Evolutionary conservation across 2,329 filamentous ascomycete species (phyloP), one percentile per base, ranked within the genome.

Genomic region (Metarhizium guizhouense): DNA sequence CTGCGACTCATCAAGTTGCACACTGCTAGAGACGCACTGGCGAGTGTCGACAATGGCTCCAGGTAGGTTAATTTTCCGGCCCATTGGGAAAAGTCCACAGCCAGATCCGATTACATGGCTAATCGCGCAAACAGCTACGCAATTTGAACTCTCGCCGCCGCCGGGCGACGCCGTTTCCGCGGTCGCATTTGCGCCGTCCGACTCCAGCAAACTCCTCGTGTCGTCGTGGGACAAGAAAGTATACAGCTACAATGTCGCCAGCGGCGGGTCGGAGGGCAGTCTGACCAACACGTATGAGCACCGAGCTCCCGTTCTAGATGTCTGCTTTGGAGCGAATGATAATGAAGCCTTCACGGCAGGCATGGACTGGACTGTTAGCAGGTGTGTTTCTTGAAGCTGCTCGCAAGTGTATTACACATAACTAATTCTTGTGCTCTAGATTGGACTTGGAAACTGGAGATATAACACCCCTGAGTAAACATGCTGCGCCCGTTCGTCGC

Each of bases 211-310:
- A 63, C 80, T 99, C 42, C 82, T 95, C n/a, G 92, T 93, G 63
- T 87, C 92, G 11, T 96, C 91, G 55, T 99, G 94, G 94, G 93
- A 97, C 73, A 90, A 86, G 72, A 84, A 90, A 69, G 84, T 95
- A 55, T 95, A 96, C 72, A 79, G 93, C 53, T 97, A 97, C 77
- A 89, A 95, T 67, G 81, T 87, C 57, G 74, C 76, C 18, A 78
- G 80, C 60, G 77, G 81, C 49, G 69, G 72, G 20, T 85, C 84
- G 6, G 81, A 80, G 54, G 61, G 66, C 29, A 68, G 63, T 47
- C 77, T 95, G 34, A 66, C 92, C 36, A 81, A 83, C 61, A 89
- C 86, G 61, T 90, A 87, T 65, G 86, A 91, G 69, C 87, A 94
- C 70, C 83, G 85, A 58, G 90, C 90, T 7, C 91, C 94, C 0